Percentiles rank a stretch among this genome's conserved stretches.
These are phyloP conservation scores for Novymonas esmeraldas DNA, from an alignment of 208 protist genomes.

Conservation along the genomic window DNA sequence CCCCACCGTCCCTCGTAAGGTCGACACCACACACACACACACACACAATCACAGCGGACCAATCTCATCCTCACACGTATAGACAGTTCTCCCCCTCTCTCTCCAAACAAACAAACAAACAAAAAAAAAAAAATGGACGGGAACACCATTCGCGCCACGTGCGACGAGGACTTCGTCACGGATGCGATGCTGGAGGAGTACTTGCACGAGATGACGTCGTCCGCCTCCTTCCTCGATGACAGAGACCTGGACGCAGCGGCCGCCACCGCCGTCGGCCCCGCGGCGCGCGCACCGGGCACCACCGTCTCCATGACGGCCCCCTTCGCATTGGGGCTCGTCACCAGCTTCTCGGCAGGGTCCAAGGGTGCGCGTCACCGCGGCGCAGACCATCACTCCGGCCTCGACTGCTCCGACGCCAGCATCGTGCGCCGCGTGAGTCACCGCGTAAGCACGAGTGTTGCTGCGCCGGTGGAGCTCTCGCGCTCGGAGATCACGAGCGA, in stretches of 20 bases:
- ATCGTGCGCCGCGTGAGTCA: neutral
- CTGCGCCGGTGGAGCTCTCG: neutral
- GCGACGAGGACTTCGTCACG: constrained; percentile 31
- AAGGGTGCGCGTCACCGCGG: neutral
- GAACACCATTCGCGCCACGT: constrained; percentile 9
- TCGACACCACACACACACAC: neutral
- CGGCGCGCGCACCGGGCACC: neutral
- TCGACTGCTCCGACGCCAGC: neutral
- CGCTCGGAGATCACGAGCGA: constrained; percentile 42
- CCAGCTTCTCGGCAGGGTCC: neutral
- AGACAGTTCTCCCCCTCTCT: too few relatives aligned
- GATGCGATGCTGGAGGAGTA: constrained; percentile 38
- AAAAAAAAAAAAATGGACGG: constrained; percentile 12
- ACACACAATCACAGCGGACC: neutral
- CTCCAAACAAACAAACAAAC: neutral
- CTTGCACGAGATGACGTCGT: neutral
- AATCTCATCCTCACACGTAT: too few relatives aligned
- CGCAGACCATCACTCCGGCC: neutral
- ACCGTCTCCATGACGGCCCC: neutral
- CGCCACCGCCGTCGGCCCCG: neutral
- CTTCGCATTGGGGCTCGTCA: neutral
- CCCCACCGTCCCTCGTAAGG: too few relatives aligned
- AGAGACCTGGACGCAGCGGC: neutral
- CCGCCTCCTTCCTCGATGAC: too few relatives aligned
- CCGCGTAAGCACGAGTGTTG: neutral